Evolutionary conservation across 2,329 filamentous ascomycete species (phyloP).

Genomic region (Fusarium miscanthi): DNA sequence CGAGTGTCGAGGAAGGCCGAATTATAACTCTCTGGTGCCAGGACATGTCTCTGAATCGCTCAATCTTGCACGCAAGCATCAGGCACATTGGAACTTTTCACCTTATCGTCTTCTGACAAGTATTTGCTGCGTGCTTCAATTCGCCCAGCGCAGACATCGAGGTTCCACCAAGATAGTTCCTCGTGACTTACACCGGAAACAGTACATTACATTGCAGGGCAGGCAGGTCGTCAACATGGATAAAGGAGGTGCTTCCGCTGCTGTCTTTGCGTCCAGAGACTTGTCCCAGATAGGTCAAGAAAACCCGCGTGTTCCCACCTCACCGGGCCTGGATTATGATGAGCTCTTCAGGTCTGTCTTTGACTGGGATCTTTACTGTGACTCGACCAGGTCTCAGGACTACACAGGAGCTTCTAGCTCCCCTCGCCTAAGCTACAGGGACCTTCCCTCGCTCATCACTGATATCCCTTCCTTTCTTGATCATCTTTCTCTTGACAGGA

Average conservation of each 20-base stretch:
- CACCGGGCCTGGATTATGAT: conserved; percentile 49
- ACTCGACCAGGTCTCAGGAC: conserved; percentile 48
- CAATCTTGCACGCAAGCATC: conserved; percentile 54
- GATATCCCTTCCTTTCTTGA: conserved; percentile 51
- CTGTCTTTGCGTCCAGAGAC: conserved; percentile 45
- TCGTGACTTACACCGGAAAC: conserved; percentile 54
- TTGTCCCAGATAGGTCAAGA: conserved; percentile 51
- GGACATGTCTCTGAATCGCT: conserved; percentile 53
- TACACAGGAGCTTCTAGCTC: conserved; percentile 43
- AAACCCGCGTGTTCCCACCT: conserved; percentile 52
- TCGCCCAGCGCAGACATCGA: conserved; percentile 51
- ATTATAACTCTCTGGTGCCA: conserved; percentile 55
- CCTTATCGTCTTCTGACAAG: conserved; percentile 53
- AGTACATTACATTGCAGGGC: conserved; percentile 39
- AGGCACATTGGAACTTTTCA: conserved; percentile 55
- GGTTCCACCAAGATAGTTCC: conserved; percentile 55
- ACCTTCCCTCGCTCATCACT: conserved; percentile 50
- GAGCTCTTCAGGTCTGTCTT: conserved; percentile 52
- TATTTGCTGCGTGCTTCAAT: conserved; percentile 51
- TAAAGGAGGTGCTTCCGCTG: conserved; percentile 40
- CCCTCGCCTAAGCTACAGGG: conserved; percentile 45
- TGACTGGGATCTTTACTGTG: conserved; percentile 53
- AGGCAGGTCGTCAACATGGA: conserved; percentile 51
- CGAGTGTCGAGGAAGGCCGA: conserved; percentile 51
- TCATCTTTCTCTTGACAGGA: conserved; percentile 48